Conservation (phyloP, 176 grass and related monocot species). For the Aegilops speltoides region DNA sequence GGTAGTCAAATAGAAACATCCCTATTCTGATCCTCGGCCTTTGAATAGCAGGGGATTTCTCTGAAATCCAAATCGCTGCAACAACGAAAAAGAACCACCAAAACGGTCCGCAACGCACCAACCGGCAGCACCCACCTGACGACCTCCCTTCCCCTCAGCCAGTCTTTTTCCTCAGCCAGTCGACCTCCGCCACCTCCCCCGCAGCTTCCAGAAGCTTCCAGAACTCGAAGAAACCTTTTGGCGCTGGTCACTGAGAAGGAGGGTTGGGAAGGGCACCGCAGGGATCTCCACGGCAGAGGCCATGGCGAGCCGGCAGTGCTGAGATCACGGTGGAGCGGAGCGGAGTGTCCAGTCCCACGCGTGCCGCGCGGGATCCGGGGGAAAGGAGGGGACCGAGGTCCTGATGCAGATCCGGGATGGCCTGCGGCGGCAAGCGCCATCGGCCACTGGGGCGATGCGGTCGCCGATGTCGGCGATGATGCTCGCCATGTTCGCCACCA, state of each 20-base stretch:
- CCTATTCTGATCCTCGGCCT: neutral
- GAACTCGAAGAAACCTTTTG: neutral
- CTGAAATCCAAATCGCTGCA: neutral
- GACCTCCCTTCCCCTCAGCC: neutral
- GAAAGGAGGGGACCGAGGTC: constrained; percentile 14
- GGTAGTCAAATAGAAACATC: neutral
- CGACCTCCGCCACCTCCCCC: neutral
- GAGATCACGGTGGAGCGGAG: constrained; percentile 7
- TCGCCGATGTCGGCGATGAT: constrained; percentile 79
- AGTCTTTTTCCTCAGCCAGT: neutral
- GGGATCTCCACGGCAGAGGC: constrained; percentile 20
- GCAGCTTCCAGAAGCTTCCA: constrained; percentile 37
- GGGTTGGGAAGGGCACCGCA: neutral
- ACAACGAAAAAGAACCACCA: neutral
- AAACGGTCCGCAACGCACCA: constrained; percentile 36
- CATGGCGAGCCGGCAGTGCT: constrained; percentile 34
- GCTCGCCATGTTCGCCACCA: constrained; percentile 92
- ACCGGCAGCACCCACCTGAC: neutral
- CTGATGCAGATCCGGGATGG: constrained; percentile 88
- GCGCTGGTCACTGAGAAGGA: neutral
- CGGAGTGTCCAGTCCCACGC: neutral
- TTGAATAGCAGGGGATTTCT: neutral
- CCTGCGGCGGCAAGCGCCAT: constrained; percentile 33
- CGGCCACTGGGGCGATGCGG: constrained; percentile 35
- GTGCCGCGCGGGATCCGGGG: neutral